Evolutionary conservation across 1,284 basidiomycete genomes (phyloP), one percentile per base, ranked within the genome.

Genomic region (Fomes fomentarius): DNA sequence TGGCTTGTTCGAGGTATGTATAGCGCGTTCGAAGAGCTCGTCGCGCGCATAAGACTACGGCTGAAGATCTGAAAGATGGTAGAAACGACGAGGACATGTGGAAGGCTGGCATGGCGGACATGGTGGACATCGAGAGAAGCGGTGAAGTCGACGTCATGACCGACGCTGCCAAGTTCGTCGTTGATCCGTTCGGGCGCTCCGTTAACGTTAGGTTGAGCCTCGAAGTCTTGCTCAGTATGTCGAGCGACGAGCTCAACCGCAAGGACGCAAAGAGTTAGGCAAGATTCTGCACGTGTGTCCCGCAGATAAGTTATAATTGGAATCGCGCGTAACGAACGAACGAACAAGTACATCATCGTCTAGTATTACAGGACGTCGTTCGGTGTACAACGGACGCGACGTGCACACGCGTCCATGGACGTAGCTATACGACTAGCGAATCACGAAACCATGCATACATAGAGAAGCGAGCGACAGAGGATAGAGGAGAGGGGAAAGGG

Each of bases 311-410:
- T 61, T 61, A 54, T 42, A 57, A 56, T 46, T 49, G 48, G 55
- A 38, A 47, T 47, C 39, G 44, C 48, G 31, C 54, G n/a, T n/a
- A n/a, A n/a, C n/a, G n/a, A n/a, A n/a, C n/a, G 58, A 60, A 60
- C 58, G 58, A 56, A 61, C 59, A 61, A 61, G 59, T 61, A 61
- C 59, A 61, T 55, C 54, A 58, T 61, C 64, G 63, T 64, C 64
- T 63, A 63, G 59, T 64, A 66, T 63, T 64, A 64, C 63, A 66
- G 58, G 56, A 63, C 62, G 62, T 64, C 63, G 64, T 55, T 63
- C 63, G 53, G 58, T 61, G 56, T 66, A 66, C 64, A 66, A 54
- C 59, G 51, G 52, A 57, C 54, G 56, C 60, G 58, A 58, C 54
- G 40, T 52, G 55, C 41, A 54, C 54, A 54, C 52, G 48, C 57